Conservation (phyloP, 2,329 filamentous ascomycete genomes). For the Pezicula carpinea region DNA sequence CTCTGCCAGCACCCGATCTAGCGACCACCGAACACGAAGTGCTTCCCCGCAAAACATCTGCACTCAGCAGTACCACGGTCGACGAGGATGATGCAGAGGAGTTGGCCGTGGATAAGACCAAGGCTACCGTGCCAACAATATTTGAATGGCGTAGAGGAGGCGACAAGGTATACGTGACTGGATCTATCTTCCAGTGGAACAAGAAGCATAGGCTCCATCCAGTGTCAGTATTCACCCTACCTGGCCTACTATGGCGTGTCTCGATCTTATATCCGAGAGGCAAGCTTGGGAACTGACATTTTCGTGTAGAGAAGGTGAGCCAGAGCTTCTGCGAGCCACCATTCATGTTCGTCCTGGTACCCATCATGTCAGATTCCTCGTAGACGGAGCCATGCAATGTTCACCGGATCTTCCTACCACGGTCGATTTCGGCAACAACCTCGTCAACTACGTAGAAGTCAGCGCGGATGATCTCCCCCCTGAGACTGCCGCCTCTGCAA, state of each 20-base stretch:
- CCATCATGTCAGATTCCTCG: constrained; percentile 93
- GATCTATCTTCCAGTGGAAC: constrained; percentile 97
- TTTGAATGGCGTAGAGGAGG: constrained; percentile 82
- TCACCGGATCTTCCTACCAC: constrained; percentile 85
- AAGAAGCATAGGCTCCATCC: constrained; percentile 83
- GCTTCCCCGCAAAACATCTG: constrained; percentile 49
- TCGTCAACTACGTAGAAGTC: constrained; percentile 98
- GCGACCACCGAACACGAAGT: constrained; percentile 21
- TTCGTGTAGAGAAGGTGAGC: constrained; percentile 33
- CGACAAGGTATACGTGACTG: constrained; percentile 92
- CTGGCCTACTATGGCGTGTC: no score
- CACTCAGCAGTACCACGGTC: constrained; percentile 56
- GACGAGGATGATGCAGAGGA: constrained; percentile 76
- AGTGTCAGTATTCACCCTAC: constrained; percentile 52
- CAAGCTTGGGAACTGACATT: neutral
- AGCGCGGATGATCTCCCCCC: constrained; percentile 64
- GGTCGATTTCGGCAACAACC: constrained; percentile 94
- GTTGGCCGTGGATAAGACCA: constrained; percentile 67
- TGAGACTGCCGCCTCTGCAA: constrained; percentile 27
- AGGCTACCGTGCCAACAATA: constrained; percentile 74
- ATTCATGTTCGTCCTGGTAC: constrained; percentile 88
- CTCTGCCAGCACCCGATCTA: constrained; percentile 40
- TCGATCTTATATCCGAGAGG: no score
- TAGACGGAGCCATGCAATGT: constrained; percentile 89
- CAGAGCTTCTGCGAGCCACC: constrained; percentile 67